These are phyloP conservation scores for Diaporthe velutina DNA, from an alignment of 2,329 filamentous ascomycete genomes.

Conservation along the genomic window DNA sequence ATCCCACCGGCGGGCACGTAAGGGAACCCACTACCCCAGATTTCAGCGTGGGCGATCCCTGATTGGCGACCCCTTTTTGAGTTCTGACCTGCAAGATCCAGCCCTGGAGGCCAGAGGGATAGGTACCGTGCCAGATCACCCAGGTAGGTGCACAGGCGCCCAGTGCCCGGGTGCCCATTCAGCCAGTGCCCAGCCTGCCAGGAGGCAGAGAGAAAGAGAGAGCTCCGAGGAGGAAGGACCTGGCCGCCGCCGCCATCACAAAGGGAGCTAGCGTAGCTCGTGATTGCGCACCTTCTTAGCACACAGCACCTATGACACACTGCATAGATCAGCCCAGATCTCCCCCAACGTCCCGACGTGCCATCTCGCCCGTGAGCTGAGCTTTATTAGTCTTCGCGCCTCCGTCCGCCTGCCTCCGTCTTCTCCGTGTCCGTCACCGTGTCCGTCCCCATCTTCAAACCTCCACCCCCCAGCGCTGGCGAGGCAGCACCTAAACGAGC, in stretches of 20 bases:
- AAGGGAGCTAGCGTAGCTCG: conserved; percentile 21
- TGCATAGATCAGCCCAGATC: conserved; percentile 23
- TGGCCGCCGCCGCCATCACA: conserved; percentile 6
- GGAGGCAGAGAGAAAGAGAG: not conserved
- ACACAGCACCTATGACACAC: conserved; percentile 15
- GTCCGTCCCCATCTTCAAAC: conserved; percentile 1
- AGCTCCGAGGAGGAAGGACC: not conserved
- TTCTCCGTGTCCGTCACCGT: conserved; percentile 19
- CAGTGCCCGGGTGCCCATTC: too few species aligned
- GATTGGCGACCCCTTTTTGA: conserved; percentile 30
- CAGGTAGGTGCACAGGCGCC: conserved; percentile 12
- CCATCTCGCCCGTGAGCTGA: not conserved
- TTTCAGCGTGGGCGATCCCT: conserved; percentile 28
- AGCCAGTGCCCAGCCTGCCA: not conserved
- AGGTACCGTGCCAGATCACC: not conserved
- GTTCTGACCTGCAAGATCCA: conserved; percentile 9
- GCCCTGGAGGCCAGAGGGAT: not conserved
- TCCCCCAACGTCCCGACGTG: not conserved
- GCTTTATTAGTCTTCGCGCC: conserved; percentile 5
- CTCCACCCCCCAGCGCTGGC: not conserved
- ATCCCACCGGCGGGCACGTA: not conserved
- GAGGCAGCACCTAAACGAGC: conserved; percentile 16
- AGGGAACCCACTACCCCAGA: conserved; percentile 31
- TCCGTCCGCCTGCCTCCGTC: not conserved
- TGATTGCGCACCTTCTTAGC: conserved; percentile 5